Percentiles rank a stretch among this genome's conserved stretches.
Evolutionary conservation across 441 rosid species (phyloP).

Genomic region (Euphorbia schlechtendalii): DNA sequence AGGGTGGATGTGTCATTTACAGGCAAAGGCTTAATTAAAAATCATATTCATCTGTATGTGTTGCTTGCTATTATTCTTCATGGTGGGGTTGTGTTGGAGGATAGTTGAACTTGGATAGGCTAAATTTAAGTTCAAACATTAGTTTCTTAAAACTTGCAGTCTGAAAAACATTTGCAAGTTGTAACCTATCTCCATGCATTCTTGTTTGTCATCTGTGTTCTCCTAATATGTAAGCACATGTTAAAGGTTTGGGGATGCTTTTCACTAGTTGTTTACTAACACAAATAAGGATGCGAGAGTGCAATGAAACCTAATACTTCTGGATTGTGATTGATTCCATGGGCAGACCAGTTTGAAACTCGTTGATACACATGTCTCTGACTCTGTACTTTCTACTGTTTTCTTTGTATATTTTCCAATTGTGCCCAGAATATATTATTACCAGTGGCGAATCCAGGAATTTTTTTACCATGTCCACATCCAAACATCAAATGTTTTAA

Average conservation of each 20-base stretch:
- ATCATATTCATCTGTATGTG: not conserved
- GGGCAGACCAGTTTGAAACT: not conserved
- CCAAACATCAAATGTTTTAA: too few species aligned
- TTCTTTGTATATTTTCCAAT: not conserved
- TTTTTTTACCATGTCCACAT: too few species aligned
- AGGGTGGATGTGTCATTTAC: not conserved
- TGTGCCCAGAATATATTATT: not conserved
- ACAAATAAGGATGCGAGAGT: not conserved
- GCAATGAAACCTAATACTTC: too few species aligned
- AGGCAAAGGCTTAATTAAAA: not conserved
- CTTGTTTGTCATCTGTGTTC: not conserved
- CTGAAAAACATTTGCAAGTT: not conserved
- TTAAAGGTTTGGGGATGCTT: not conserved
- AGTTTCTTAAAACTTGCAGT: not conserved
- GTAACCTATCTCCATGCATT: not conserved
- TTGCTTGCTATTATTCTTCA: not conserved
- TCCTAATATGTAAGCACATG: not conserved
- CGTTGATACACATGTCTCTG: too few species aligned
- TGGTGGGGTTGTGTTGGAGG: not conserved
- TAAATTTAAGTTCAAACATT: not conserved
- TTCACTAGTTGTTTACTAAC: not conserved
- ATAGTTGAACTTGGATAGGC: not conserved
- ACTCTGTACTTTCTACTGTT: not conserved
- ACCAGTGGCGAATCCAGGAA: too few species aligned
- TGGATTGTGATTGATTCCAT: not conserved